Conservation (phyloP, 768 basidiomycete species). For the Cystobasidium ongulense region DNA sequence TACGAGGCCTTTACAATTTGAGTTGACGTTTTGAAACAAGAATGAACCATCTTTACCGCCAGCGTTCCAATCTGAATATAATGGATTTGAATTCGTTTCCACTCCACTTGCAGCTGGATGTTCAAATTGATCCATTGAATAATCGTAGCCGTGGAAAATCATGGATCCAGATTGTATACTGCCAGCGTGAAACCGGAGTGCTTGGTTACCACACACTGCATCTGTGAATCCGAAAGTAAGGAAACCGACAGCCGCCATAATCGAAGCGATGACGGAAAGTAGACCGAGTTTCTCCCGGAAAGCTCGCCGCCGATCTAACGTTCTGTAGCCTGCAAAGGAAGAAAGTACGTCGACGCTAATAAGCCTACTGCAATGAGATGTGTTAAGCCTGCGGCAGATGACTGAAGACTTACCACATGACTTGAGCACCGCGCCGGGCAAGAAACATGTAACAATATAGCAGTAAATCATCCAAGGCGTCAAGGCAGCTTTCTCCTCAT, state of each 20-base stretch:
- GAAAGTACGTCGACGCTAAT: neutral
- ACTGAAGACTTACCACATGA: slow-evolving; percentile 60
- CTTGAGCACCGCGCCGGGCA: slow-evolving; percentile 69
- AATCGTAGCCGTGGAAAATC: slow-evolving; percentile 88
- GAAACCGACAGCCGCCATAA: slow-evolving; percentile 93
- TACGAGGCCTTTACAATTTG: slow-evolving; percentile 70
- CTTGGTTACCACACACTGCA: slow-evolving; percentile 78
- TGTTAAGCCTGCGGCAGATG: neutral
- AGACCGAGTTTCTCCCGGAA: slow-evolving; percentile 99
- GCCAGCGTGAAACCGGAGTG: slow-evolving; percentile 73
- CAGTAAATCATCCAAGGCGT: slow-evolving; percentile 95
- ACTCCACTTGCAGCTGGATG: slow-evolving; percentile 71
- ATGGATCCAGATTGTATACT: slow-evolving; percentile 67
- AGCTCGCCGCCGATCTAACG: slow-evolving; percentile 85
- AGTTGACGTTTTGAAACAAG: slow-evolving; percentile 84
- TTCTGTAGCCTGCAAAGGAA: slow-evolving; percentile 60
- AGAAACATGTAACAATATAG: slow-evolving; percentile 67
- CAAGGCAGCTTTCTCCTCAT: slow-evolving; percentile 75
- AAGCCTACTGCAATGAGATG: neutral
- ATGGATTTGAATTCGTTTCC: slow-evolving; percentile 72
- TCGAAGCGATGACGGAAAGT: slow-evolving; percentile 62
- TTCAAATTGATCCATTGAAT: slow-evolving; percentile 76
- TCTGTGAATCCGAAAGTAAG: slow-evolving; percentile 97
- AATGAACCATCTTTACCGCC: slow-evolving; percentile 86
- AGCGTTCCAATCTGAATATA: slow-evolving; percentile 69